These are phyloP conservation scores for Noccaea bulbosa DNA, from an alignment of 345 rosid genomes.

Conservation along the genomic window DNA sequence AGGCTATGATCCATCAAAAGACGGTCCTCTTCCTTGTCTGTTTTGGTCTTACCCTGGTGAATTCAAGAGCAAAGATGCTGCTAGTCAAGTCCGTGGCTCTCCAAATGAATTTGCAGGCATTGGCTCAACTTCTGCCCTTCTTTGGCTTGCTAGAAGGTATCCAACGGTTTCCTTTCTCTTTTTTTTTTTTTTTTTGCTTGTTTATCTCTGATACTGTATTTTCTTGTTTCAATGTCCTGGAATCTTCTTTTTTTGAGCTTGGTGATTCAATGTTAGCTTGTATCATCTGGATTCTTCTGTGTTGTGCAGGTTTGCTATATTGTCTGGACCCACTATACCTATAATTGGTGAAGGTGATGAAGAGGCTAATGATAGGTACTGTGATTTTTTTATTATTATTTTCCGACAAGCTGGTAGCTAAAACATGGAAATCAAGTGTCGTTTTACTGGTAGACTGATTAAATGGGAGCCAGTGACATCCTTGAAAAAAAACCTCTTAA, in stretches of 20 bases:
- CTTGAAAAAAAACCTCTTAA: neutral
- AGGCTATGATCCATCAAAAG: slow-evolving; percentile 83
- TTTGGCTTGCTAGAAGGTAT: slow-evolving; percentile 97
- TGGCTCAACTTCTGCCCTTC: slow-evolving; percentile 94
- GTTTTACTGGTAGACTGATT: slow-evolving; percentile 5
- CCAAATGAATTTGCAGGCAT: slow-evolving; percentile 98
- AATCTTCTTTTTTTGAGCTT: slow-evolving; percentile 15
- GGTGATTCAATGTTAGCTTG: slow-evolving; percentile 18
- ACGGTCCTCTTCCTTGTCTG: slow-evolving; percentile 92
- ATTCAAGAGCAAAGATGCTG: slow-evolving; percentile 99
- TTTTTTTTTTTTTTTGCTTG: neutral
- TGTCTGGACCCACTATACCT: slow-evolving; percentile 98
- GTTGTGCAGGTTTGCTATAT: slow-evolving; percentile 78
- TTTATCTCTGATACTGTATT: slow-evolving; percentile 12
- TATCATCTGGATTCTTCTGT: slow-evolving; percentile 30
- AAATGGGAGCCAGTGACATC: slow-evolving; percentile 9
- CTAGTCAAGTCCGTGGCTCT: slow-evolving; percentile 99
- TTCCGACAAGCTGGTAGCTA: neutral
- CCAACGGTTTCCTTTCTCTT: slow-evolving; percentile 21
- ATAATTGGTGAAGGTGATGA: slow-evolving; percentile 96
- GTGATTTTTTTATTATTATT: slow-evolving; percentile 10
- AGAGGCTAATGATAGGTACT: slow-evolving; percentile 97
- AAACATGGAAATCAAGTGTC: slow-evolving; percentile 16
- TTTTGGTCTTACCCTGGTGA: slow-evolving; percentile 99
- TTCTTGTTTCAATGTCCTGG: slow-evolving; percentile 21